Evolutionary conservation across 495 filamentous ascomycete species (phyloP).

Genomic region (Neurospora sp.): DNA sequence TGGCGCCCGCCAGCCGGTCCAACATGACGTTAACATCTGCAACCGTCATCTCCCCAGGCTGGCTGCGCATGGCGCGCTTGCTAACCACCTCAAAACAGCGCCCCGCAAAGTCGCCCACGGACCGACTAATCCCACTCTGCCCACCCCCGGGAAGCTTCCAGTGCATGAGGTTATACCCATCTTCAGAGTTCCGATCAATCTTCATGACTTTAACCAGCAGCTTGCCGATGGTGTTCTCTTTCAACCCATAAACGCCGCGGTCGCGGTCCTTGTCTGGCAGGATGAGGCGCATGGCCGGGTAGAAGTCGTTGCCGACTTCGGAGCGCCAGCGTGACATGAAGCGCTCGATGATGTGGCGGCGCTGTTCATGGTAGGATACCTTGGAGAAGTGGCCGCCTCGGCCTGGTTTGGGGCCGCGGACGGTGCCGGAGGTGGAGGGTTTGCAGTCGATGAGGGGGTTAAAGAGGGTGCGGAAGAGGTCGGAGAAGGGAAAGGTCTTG

Average conservation of each 20-base stretch:
- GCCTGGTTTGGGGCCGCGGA: slow-evolving; percentile 11
- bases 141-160: slow-evolving; percentile 73
- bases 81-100: slow-evolving; percentile 76
- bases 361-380: slow-evolving; percentile 68
- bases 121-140: slow-evolving; percentile 60
- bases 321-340: slow-evolving; percentile 85
- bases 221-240: slow-evolving; percentile 84
- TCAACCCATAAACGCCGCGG: slow-evolving; percentile 86
- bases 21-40: slow-evolving; percentile 82
- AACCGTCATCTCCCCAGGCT: slow-evolving; percentile 68
- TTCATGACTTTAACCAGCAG: slow-evolving; percentile 84
- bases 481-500: slow-evolving; percentile 72
- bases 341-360: slow-evolving; percentile 75
- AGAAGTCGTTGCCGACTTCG: slow-evolving; percentile 84
- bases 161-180: slow-evolving; percentile 74
- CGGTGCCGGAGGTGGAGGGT: slow-evolving; percentile 50
- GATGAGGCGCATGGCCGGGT: slow-evolving; percentile 85
- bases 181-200: slow-evolving; percentile 84
- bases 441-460: slow-evolving; percentile 77
- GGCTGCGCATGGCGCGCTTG: slow-evolving; percentile 69
- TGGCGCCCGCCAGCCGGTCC: slow-evolving; percentile 63
- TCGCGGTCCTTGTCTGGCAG: slow-evolving; percentile 91
- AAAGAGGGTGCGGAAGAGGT: slow-evolving; percentile 69
- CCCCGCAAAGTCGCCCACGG: slow-evolving; percentile 86
- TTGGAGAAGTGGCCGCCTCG: slow-evolving; percentile 47